These are phyloP conservation scores for Talaromyces funiculosus DNA, from an alignment of 2,329 filamentous ascomycete species.

Conservation along the genomic window DNA sequence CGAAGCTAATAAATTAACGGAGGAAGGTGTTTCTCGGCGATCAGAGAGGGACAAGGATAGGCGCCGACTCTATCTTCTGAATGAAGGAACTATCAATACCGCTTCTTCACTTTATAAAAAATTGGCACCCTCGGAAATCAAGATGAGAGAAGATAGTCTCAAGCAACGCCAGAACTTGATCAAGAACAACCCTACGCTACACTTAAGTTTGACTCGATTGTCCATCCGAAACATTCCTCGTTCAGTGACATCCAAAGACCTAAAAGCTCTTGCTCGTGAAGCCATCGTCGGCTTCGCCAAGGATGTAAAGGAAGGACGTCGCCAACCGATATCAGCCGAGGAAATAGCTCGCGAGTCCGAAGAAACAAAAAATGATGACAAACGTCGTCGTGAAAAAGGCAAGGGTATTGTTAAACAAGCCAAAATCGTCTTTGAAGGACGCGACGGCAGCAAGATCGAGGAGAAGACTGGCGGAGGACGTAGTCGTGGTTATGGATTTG, in stretches of 20 bases:
- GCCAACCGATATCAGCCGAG: slow-evolving; percentile 79
- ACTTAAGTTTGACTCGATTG: slow-evolving; percentile 82
- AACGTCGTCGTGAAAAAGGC: slow-evolving; percentile 69
- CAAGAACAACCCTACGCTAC: slow-evolving; percentile 81
- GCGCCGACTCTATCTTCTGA: slow-evolving; percentile 78
- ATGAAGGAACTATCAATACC: slow-evolving; percentile 75
- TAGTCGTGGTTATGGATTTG: slow-evolving; percentile 91
- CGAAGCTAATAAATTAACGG: slow-evolving; percentile 70
- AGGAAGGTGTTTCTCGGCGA: slow-evolving; percentile 58
- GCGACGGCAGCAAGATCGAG: slow-evolving; percentile 74
- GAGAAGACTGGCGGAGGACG: slow-evolving; percentile 73
- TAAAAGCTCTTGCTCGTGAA: slow-evolving; percentile 85
- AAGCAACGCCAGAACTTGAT: slow-evolving; percentile 86
- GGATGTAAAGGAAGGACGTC: slow-evolving; percentile 73
- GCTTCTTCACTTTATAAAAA: slow-evolving; percentile 71
- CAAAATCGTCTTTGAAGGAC: slow-evolving; percentile 89
- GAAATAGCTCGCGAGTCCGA: slow-evolving; percentile 75
- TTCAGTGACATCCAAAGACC: slow-evolving; percentile 73
- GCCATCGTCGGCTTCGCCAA: slow-evolving; percentile 92
- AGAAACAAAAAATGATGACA: slow-evolving; percentile 74
- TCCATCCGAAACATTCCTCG: slow-evolving; percentile 88
- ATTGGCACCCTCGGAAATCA: slow-evolving; percentile 72
- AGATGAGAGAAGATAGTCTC: slow-evolving; percentile 80
- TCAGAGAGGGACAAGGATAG: slow-evolving; percentile 77
- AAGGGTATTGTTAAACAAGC: slow-evolving; percentile 87